Evolutionary conservation across 257 asterid genomes (phyloP), one percentile per base, ranked within the genome.

Genomic region (Rehmannia glutinosa): DNA sequence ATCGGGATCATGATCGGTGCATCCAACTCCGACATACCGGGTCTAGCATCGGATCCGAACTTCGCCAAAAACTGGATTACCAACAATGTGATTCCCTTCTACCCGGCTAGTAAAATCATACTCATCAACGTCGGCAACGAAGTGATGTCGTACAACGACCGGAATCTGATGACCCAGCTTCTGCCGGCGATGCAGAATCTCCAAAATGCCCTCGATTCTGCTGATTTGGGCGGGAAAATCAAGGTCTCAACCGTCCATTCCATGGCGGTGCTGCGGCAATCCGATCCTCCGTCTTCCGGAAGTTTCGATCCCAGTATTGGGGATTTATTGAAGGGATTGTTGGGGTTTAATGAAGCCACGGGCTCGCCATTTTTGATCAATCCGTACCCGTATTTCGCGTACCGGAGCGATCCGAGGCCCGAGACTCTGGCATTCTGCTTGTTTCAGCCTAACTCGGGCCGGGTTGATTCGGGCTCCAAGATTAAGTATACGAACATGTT

Each of bases 301-400:
- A 59, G 69, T 36, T 86, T 88, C 16, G 87, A 83, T 49, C 87
- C 87, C 10, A 62, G 68, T n/a, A 46, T 76, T 25, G 81, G 59
- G 13, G 94, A 82, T 68, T 41, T 88, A 67, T 57, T 86, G 82
- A 86, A 74, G 78, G 86, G 87, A 7, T 58, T 88, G 74, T 25
- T 88, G 77, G 78, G 68, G 35, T 88, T 88, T 43, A 86, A 82
- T 59, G 71, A 32, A 1, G 86, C 80, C 0, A 86, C 84, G 0
- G 87, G 85, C 3, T 88, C 96, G 3, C 86, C 91, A 6, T 88
- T 88, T 20, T 79, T 80, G n/a, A 78, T 88, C 13, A 86, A 86
- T 73, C 94, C 94, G 17, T 84, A 88, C 75, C 96, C 94, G 25
- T 86, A 71, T 69, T 88, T 88, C 51, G 96, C 94, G 0, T 88